Conservation (phyloP, 257 asterid genomes). For the Petrea volubilis region DNA sequence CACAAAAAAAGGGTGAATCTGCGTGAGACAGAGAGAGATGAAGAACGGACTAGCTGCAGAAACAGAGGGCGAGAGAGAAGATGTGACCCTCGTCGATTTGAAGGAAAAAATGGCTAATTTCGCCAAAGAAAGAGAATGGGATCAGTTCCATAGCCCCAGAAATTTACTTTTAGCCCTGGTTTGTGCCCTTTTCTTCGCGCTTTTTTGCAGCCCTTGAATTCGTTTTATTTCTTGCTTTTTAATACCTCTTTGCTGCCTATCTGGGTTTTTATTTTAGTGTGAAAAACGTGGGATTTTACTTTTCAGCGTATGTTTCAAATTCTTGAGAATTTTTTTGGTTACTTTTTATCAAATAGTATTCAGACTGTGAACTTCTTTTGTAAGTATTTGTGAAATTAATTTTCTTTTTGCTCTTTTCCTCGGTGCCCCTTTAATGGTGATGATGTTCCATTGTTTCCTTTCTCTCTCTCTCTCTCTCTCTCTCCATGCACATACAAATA, state of each 20-base stretch:
- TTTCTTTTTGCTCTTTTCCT: neutral
- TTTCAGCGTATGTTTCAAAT: neutral
- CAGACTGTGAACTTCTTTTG: neutral
- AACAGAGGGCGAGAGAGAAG: neutral
- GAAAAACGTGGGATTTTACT: neutral
- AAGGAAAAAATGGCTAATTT: slow-evolving; percentile 49
- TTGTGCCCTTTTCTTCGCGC: neutral
- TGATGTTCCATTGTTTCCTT: neutral
- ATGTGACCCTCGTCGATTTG: slow-evolving; percentile 40
- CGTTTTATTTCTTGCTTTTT: neutral
- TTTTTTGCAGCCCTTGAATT: neutral
- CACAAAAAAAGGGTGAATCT: neutral
- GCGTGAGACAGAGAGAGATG: neutral
- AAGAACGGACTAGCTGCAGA: neutral
- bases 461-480: neutral
- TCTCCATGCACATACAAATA: neutral
- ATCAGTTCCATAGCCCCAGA: slow-evolving; percentile 63
- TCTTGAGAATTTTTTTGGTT: neutral
- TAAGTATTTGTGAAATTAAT: neutral
- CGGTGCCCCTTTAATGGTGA: neutral
- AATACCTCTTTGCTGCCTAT: neutral
- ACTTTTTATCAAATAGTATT: neutral
- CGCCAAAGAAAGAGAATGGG: slow-evolving; percentile 63
- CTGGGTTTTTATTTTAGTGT: neutral
- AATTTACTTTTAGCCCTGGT: slow-evolving; percentile 64